Evolutionary conservation across 345 rosid species (phyloP).

Genomic region (Citrus hindsii): DNA sequence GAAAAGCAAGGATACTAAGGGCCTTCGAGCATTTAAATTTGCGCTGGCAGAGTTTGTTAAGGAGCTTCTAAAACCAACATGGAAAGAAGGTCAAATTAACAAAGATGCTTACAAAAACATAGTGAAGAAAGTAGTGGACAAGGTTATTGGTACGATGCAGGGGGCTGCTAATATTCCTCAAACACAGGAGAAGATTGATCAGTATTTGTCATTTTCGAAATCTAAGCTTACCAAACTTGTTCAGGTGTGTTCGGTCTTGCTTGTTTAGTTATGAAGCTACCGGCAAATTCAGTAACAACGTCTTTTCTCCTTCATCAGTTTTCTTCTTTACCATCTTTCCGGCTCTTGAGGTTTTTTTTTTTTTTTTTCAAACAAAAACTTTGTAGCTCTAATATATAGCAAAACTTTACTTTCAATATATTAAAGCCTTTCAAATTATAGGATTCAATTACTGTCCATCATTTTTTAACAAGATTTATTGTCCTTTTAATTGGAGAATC

Average conservation of each 20-base stretch:
- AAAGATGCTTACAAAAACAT: constrained; percentile 91
- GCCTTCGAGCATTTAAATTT: constrained; percentile 76
- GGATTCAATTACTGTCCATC: background rate
- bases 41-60: constrained; percentile 86
- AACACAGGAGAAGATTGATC: constrained; percentile 86
- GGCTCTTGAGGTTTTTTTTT: too few relatives aligned
- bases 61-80: constrained; percentile 84
- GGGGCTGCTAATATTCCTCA: constrained; percentile 70
- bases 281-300: background rate
- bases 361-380: background rate
- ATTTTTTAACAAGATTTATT: background rate
- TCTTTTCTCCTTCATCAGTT: background rate
- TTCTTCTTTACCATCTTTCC: background rate
- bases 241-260: constrained; percentile 51
- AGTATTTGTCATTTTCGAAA: constrained; percentile 75
- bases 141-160: constrained; percentile 78
- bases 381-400: background rate
- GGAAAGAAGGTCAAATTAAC: constrained; percentile 91
- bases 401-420: background rate
- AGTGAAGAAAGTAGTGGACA: constrained; percentile 94
- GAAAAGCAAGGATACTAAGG: constrained; percentile 75
- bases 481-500: background rate
- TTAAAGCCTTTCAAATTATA: background rate
- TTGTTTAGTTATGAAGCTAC: background rate
- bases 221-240: constrained; percentile 90